phyloP scores from a whole-genome alignment of 805 yeast species.

The Clavispora asparagi region DNA sequence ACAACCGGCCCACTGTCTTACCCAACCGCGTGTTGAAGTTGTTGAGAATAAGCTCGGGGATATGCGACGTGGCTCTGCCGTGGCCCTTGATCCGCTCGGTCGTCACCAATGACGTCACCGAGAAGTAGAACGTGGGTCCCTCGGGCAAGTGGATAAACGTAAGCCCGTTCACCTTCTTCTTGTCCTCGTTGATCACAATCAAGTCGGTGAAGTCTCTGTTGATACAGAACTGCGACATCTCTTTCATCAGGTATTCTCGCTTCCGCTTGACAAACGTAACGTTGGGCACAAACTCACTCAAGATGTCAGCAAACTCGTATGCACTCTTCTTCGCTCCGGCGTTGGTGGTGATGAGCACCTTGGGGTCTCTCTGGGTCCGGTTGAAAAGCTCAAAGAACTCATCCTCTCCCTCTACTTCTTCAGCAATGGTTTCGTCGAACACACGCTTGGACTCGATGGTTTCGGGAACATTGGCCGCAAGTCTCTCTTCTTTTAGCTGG shows the following conservation, averaged over 20 bases:
- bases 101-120: conserved; percentile 70
- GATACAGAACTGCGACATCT: conserved; percentile 76
- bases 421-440: conserved; percentile 75
- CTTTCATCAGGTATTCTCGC: conserved; percentile 75
- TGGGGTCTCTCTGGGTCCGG: conserved; percentile 53
- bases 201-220: conserved; percentile 85
- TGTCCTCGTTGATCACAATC: conserved; percentile 88
- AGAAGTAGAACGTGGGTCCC: conserved; percentile 93
- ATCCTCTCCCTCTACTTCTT: conserved; percentile 57
- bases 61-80: conserved; percentile 84
- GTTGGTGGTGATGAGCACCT: conserved; percentile 84
- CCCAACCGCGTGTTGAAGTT: conserved; percentile 92
- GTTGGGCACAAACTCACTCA: conserved; percentile 81
- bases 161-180: conserved; percentile 84
- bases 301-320: conserved; percentile 81
- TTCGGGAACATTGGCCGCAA: conserved; percentile 69
- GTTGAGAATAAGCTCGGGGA: conserved; percentile 87
- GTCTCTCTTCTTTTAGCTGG: conserved; percentile 71
- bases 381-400: conserved; percentile 43
- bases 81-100: conserved; percentile 79
- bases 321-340: conserved; percentile 82
- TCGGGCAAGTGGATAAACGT: conserved; percentile 91
- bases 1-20: conserved; percentile 85
- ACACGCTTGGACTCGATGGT: conserved; percentile 83
- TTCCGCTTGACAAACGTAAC: conserved; percentile 84